phyloP scores from a whole-genome alignment of 495 filamentous ascomycete genomes.

The Chaetomium cochliodes region DNA sequence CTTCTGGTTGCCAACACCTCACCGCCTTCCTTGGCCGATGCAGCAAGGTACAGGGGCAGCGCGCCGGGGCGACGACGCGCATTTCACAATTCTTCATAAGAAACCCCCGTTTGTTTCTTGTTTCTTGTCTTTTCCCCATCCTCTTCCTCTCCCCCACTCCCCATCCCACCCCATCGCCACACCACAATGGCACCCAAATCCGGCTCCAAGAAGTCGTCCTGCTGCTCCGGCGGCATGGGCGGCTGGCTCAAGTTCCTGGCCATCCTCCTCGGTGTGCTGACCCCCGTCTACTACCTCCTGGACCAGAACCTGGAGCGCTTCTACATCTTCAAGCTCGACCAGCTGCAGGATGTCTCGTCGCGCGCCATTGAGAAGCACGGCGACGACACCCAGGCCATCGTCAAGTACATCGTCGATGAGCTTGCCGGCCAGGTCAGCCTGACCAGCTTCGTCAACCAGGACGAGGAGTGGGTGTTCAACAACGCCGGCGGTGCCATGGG shows the following conservation, averaged over 20 bases:
- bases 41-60: constrained; percentile 1
- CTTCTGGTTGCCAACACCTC: background rate
- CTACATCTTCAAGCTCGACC: constrained; percentile 70
- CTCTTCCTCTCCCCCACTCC: constrained; percentile 8
- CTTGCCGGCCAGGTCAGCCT: constrained; percentile 44
- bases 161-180: constrained; percentile 8
- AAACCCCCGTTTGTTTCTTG: background rate
- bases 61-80: background rate
- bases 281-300: constrained; percentile 60
- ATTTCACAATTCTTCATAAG: background rate
- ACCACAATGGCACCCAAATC: constrained; percentile 26
- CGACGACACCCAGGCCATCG: constrained; percentile 67
- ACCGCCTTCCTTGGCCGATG: constrained; percentile 8
- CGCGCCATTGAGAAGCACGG: constrained; percentile 64
- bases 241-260: constrained; percentile 55
- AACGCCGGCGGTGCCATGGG: constrained; percentile 86
- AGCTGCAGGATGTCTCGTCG: constrained; percentile 67
- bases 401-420: constrained; percentile 62
- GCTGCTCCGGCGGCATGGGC: constrained; percentile 32
- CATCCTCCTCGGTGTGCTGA: constrained; percentile 58
- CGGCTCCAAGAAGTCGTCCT: constrained; percentile 18
- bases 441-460: constrained; percentile 53
- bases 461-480: constrained; percentile 71
- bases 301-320: constrained; percentile 68
- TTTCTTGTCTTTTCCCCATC: constrained; percentile 3